Evolutionary conservation across 345 rosid genomes (phyloP).

Genomic region (Camelina hispida): DNA sequence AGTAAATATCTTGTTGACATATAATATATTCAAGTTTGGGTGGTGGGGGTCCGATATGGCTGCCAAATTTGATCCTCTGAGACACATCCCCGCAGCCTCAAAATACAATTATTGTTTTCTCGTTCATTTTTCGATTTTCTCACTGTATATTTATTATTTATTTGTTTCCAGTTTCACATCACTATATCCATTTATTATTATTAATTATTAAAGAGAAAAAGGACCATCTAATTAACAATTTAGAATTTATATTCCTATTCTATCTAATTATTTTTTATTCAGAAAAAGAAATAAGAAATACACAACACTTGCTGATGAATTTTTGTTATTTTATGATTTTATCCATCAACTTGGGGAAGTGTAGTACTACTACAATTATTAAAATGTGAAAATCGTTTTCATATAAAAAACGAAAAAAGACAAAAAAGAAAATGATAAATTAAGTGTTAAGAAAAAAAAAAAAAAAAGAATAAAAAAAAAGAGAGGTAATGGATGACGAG

Average conservation of each 20-base stretch:
- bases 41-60: slow-evolving; percentile 34
- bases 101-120: neutral
- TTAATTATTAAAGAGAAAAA: neutral
- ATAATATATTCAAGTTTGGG: neutral
- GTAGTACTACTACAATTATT: neutral
- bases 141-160: neutral
- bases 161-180: neutral
- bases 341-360: neutral
- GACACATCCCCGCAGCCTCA: slow-evolving; percentile 32
- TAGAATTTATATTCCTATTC: neutral
- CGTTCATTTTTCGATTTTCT: neutral
- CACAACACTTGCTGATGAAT: no score
- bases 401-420: neutral
- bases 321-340: no score
- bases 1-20: neutral
- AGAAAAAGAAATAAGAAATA: no score
- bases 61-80: slow-evolving; percentile 39
- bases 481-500: slow-evolving; percentile 19
- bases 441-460: neutral
- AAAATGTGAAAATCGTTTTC: neutral
- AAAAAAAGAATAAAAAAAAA: neutral
- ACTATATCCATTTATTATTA: slow-evolving; percentile 5
- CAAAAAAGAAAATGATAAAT: no score
- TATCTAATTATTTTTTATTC: no score
- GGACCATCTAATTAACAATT: neutral